Percentiles rank a stretch among this genome's conserved stretches.
Conservation (phyloP, 306 rosid species). For the Fagus crenata region DNA sequence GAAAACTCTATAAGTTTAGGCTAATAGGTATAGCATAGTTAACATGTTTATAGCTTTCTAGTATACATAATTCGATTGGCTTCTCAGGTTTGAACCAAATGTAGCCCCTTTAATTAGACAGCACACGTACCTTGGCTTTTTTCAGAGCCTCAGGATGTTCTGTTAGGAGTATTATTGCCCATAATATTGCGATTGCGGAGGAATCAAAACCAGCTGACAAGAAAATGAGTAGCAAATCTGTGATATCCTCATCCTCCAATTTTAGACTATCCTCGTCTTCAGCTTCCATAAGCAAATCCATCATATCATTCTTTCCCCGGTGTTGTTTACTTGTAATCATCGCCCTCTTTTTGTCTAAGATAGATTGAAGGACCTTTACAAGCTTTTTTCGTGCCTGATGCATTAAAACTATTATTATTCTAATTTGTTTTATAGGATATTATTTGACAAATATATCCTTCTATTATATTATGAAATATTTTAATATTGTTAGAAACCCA, state of each 20-base stretch:
- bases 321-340: neutral
- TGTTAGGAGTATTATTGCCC: constrained; percentile 14
- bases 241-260: constrained; percentile 30
- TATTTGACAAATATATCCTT: no score
- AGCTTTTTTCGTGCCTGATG: constrained; percentile 25
- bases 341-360: constrained; percentile 20
- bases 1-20: no score
- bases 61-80: no score
- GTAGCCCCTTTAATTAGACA: neutral
- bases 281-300: constrained; percentile 27
- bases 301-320: constrained; percentile 30
- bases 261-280: constrained; percentile 32
- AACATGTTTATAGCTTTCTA: no score
- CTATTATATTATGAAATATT: no score
- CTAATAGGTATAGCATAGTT: no score
- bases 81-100: neutral
- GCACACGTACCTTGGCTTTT: constrained; percentile 20
- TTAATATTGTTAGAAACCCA: no score
- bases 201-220: constrained; percentile 37
- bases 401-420: neutral
- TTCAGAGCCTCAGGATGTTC: constrained; percentile 10
- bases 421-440: no score
- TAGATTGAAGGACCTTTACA: constrained; percentile 9
- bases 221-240: constrained; percentile 24
- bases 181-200: constrained; percentile 8